Evolutionary conservation across 2,329 filamentous ascomycete genomes (phyloP), one percentile per base, ranked within the genome.

Genomic region (Aspergillus chevalieri): DNA sequence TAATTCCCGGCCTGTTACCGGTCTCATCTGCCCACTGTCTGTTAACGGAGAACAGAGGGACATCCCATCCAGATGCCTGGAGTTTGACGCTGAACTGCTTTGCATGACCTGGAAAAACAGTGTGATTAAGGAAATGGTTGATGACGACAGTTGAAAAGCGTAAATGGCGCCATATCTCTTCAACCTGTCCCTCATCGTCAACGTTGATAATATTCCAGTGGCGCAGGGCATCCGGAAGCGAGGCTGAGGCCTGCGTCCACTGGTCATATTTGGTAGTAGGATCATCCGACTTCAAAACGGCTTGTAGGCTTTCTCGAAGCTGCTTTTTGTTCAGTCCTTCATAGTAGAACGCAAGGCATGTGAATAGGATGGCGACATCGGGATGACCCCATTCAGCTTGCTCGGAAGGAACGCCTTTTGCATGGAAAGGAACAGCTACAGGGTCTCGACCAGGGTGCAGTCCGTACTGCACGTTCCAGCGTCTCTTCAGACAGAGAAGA

Each of bases 301-400:
- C 70, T 26, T 78, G 66, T 0, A 86, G 63, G 0, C 68, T 67
- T 24, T 78, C 69, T 0, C 66, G 68, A 0, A 84, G 66, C 46
- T 85, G 81, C 0, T 57, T 42, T 2, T 71, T 52, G 1, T 48
- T 74, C 0, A 86, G 62, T 0, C 83, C 84, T 1, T 72, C 64
- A 45, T 87, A 85, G 57, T 89, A 89, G 57, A 85, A 87, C 0
- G 78, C 75, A 0, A 90, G 66, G 10, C 79, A 83, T 0, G 85
- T 89, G 1, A 89, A 70, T 0, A 82, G 30, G 2, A 89, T 83
- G 0, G 80, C 75, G 0, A 86, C 82, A 56, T 89, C 79, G 0
- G 84, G 83, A 54, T 89, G 84, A 0, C 82, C 81, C 59, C 79
- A 89, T 56, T 89, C 85, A 0, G 83, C 79, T 5, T 80, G 75